Base-by-base conservation (phyloP, 2,329 filamentous ascomycete species). In the Penicillium sp. region DNA sequence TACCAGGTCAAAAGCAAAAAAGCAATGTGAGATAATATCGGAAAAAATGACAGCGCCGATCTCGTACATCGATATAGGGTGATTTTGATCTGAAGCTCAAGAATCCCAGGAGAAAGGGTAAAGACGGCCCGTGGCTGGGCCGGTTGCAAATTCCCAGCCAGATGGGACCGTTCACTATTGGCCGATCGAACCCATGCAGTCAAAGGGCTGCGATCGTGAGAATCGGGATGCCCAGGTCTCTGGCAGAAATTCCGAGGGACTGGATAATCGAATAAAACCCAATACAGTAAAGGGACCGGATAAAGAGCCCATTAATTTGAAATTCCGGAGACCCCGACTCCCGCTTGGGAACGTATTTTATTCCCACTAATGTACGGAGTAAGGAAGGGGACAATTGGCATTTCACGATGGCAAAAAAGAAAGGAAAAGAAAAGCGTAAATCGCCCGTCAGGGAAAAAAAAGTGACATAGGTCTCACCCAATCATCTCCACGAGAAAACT, bases 81-180 rank as follows among this genome's bases (percentile, higher is more conserved):
- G 13, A 27, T 46, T 24, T 21, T 31, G 49, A 34, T 34, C 43
- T 43, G 13, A 43, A 53, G 42, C 10, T n/a, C 16, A 24, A 44
- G 38, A 49, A 48, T 58, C 58, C 57, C 59, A 60, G 55, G 31
- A 53, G 43, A 50, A 49, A 58, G 59, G 57, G 42, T 54, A 38
- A 52, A 55, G 47, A 54, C 52, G 59, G 57, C 55, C 62, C 55
- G 57, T 55, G 57, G 57, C 54, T 62, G 47, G 55, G 42, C 52
- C 51, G 55, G 55, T 58, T 59, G 54, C 32, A 38, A 62, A 58
- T 66, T 67, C 64, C 69, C 69, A 67, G 61, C 58, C 49, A 46
- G 54, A 52, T 64, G 69, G 69, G 54, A 67, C 65, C 50, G 43
- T 34, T 54, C 56, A 49, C 48, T 48, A 71, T 71, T 71, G 69